Evolutionary conservation across 2,329 filamentous ascomycete species (phyloP).

Genomic region (Nemania abortiva): DNA sequence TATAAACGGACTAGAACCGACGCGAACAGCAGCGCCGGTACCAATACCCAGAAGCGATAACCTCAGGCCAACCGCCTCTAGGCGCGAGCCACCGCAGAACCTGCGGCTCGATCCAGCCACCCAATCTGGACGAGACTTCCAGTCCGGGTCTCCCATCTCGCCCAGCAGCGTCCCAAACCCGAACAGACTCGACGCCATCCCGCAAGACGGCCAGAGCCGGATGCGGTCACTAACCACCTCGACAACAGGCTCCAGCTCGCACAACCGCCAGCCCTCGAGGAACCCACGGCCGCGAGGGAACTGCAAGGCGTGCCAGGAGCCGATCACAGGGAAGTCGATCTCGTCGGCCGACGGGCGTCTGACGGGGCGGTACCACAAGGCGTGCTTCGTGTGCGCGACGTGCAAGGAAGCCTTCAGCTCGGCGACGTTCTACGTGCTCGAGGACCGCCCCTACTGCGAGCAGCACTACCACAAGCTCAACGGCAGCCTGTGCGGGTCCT

Average conservation of each 20-base stretch:
- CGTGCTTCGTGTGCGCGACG: slow-evolving; percentile 91
- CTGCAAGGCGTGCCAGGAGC: slow-evolving; percentile 83
- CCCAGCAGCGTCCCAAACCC: slow-evolving; percentile 34
- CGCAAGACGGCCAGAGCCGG: slow-evolving; percentile 44
- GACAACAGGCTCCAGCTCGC: slow-evolving; percentile 49
- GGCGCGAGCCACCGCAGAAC: slow-evolving; percentile 38
- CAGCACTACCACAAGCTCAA: slow-evolving; percentile 94
- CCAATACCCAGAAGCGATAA: slow-evolving; percentile 35
- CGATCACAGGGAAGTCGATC: slow-evolving; percentile 90
- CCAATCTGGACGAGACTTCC: slow-evolving; percentile 37
- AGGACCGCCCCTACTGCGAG: slow-evolving; percentile 90
- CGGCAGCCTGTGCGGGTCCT: slow-evolving; percentile 83
- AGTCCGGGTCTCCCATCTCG: slow-evolving; percentile 42
- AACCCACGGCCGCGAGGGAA: slow-evolving; percentile 70
- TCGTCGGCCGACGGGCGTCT: slow-evolving; percentile 93
- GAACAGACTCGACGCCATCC: slow-evolving; percentile 40
- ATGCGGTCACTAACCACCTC: slow-evolving; percentile 37
- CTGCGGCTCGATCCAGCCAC: slow-evolving; percentile 52
- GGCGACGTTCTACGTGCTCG: slow-evolving; percentile 90
- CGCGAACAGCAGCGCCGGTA: slow-evolving; percentile 44
- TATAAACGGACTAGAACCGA: slow-evolving; percentile 57
- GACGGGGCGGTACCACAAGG: slow-evolving; percentile 93
- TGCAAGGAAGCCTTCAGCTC: slow-evolving; percentile 86
- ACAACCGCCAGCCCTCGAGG: slow-evolving; percentile 56
- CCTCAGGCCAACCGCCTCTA: slow-evolving; percentile 21